A percentile compares a stretch with the other conserved stretches of the same genome.
Conservation (phyloP, 2,329 filamentous ascomycete genomes). For the Sporothrix sp. region DNA sequence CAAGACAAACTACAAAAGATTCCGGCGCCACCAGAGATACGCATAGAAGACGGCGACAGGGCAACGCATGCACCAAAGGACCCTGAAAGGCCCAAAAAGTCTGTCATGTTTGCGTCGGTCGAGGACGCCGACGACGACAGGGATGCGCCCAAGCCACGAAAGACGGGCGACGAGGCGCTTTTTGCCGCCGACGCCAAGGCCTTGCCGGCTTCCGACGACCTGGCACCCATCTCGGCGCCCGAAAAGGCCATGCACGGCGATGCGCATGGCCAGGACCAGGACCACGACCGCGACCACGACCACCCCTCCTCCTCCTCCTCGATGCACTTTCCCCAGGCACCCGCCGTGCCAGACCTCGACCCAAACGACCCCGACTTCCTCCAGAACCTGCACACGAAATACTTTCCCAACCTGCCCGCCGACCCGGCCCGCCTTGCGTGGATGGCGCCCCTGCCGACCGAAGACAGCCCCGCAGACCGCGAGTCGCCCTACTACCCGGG, state of each 20-base stretch:
- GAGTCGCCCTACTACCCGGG: conserved; percentile 75
- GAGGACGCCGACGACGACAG: conserved; percentile 6
- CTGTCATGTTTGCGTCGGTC: conserved; percentile 19
- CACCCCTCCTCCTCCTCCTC: conserved; percentile 19
- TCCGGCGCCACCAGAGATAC: conserved; percentile 6
- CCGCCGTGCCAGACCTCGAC: conserved; percentile 61
- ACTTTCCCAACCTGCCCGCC: conserved; percentile 79
- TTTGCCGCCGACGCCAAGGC: background rate
- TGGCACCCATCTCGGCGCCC: conserved; percentile 31
- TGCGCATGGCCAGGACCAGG: conserved; percentile 18
- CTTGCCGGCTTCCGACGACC: conserved; percentile 29
- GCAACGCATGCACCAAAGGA: conserved; percentile 6
- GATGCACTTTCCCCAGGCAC: conserved; percentile 53
- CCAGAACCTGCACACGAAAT: conserved; percentile 74
- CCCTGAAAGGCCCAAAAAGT: conserved; percentile 22
- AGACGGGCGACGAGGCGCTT: background rate
- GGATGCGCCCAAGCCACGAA: background rate
- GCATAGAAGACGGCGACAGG: background rate
- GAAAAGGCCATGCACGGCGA: conserved; percentile 12
- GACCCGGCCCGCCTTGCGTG: conserved; percentile 81
- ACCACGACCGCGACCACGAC: conserved; percentile 19
- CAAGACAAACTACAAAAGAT: background rate
- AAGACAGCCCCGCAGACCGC: conserved; percentile 53
- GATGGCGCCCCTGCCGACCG: conserved; percentile 67
- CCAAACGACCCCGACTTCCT: conserved; percentile 78